A percentile compares a stretch with the other conserved stretches of the same genome.
These are phyloP conservation scores for Calonectria montana DNA, from an alignment of 2,329 filamentous ascomycete species.

Conservation along the genomic window DNA sequence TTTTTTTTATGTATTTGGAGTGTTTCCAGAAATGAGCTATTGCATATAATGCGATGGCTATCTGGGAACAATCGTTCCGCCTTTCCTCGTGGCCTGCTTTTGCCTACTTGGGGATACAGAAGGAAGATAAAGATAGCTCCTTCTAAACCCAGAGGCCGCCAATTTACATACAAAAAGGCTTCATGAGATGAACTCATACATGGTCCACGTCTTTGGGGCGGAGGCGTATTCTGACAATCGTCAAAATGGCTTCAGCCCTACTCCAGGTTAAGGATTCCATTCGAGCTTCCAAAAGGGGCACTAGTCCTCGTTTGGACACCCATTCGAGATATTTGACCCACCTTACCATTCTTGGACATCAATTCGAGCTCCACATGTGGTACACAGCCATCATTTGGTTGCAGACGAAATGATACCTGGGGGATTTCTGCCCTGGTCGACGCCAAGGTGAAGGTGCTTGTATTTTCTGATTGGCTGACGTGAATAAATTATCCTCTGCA, in stretches of 20 bases:
- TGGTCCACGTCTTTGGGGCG: neutral
- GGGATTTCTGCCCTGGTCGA: constrained; percentile 17
- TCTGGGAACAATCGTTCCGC: neutral
- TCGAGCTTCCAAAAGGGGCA: constrained; percentile 30
- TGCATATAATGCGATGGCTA: neutral
- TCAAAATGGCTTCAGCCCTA: neutral
- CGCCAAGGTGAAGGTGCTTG: neutral
- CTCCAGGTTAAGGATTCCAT: constrained; percentile 33
- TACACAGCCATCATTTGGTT: constrained; percentile 33
- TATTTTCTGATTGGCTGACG: constrained; percentile 19
- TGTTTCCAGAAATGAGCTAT: no score
- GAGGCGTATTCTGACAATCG: neutral
- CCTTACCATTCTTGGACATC: neutral
- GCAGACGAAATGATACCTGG: constrained; percentile 6
- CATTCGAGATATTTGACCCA: constrained; percentile 34
- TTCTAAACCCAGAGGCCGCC: neutral
- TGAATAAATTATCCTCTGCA: neutral
- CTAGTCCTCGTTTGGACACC: neutral
- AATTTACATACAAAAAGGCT: neutral
- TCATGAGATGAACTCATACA: neutral
- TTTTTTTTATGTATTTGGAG: no score
- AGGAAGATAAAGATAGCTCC: neutral
- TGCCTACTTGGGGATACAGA: neutral
- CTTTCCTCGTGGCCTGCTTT: neutral
- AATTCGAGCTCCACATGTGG: constrained; percentile 2